Conservation (phyloP, 768 basidiomycete species). For the Gyrodon lividus region DNA sequence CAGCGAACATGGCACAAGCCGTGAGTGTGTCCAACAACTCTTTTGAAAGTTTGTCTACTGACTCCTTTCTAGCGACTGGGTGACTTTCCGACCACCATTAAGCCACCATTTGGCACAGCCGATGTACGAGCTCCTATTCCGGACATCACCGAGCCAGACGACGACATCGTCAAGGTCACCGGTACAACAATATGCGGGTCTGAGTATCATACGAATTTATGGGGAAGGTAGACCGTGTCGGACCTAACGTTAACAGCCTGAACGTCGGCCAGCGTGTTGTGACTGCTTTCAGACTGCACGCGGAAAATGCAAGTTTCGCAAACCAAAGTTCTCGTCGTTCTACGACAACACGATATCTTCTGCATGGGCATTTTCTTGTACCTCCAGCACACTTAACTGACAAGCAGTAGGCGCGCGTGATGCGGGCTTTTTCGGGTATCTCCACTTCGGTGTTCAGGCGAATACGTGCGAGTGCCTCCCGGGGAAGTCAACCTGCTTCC, state of each 20-base stretch:
- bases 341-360: constrained; percentile 74
- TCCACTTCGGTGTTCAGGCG: constrained; percentile 76
- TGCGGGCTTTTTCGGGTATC: constrained; percentile 71
- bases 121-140: constrained; percentile 50
- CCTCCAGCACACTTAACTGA: not conserved
- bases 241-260: constrained; percentile 60
- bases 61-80: constrained; percentile 35
- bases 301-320: constrained; percentile 69
- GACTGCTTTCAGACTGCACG: constrained; percentile 78
- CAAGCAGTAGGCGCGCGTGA: constrained; percentile 49
- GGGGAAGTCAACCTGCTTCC: constrained; percentile 72
- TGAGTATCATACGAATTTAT: constrained; percentile 50
- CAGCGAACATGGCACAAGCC: constrained; percentile 28
- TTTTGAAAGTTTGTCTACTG: not conserved
- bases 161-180: constrained; percentile 74
- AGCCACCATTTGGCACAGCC: constrained; percentile 49
- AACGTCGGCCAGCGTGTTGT: constrained; percentile 70
- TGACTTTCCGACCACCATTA: constrained; percentile 37
- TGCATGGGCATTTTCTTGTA: constrained; percentile 38
- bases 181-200: constrained; percentile 75
- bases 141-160: constrained; percentile 68
- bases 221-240: constrained; percentile 67
- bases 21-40: constrained; percentile 12
- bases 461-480: constrained; percentile 70
- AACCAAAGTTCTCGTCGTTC: constrained; percentile 69